Evolutionary conservation across 331 rosid species (phyloP).

Genomic region (Rosa hybrid): DNA sequence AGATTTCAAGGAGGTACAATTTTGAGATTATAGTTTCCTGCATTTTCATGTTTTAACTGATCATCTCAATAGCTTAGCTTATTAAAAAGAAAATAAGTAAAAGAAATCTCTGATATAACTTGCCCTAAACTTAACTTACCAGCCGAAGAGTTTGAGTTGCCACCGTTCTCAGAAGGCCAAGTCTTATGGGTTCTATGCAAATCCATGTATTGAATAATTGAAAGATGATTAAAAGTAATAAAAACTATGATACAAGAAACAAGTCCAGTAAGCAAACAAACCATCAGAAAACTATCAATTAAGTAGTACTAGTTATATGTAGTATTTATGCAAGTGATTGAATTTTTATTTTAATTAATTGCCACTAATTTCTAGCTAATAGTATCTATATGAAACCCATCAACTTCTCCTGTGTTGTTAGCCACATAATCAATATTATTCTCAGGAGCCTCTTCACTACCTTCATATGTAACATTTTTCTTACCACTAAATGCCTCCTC

Average conservation of each 20-base stretch:
- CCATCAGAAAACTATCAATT: not conserved
- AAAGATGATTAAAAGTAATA: not conserved
- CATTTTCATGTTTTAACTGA: not conserved
- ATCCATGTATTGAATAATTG: not conserved
- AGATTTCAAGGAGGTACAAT: constrained; percentile 72
- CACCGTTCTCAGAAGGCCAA: not conserved
- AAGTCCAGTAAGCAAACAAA: not conserved
- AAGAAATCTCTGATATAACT: not conserved
- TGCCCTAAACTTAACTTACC: not conserved
- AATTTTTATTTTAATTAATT: not conserved
- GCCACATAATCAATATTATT: no score
- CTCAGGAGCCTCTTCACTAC: no score
- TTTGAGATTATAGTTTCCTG: constrained; percentile 18
- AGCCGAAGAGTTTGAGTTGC: not conserved
- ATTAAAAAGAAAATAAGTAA: not conserved
- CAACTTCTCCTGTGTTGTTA: no score
- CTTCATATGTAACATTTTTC: not conserved
- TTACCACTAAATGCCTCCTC: not conserved
- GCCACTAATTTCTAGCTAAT: not conserved
- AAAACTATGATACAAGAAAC: not conserved
- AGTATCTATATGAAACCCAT: not conserved
- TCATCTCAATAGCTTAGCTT: not conserved
- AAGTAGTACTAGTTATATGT: not conserved
- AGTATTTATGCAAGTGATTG: not conserved
- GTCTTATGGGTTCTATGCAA: not conserved